Conservation (phyloP, 2,329 filamentous ascomycete genomes). For the Fusarium xylarioides region DNA sequence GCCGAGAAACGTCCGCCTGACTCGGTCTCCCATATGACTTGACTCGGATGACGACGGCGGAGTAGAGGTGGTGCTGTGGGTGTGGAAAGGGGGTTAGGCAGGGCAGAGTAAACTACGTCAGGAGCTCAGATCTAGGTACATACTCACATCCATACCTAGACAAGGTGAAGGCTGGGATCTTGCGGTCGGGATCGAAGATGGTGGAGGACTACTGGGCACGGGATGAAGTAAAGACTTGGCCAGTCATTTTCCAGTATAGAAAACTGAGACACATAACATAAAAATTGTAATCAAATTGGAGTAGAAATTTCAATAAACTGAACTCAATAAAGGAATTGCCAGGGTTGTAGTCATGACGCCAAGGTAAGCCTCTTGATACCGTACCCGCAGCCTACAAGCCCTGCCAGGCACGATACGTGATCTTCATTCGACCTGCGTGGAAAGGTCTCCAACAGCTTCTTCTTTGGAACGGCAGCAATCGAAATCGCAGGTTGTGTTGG, state of each 20-base stretch:
- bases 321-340: neutral
- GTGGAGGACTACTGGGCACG: constrained; percentile 8
- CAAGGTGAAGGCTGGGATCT: constrained; percentile 20
- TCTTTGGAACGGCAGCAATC: neutral
- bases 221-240: neutral
- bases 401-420: constrained; percentile 10
- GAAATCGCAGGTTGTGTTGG: neutral
- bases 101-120: constrained; percentile 26
- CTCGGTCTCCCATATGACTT: constrained; percentile 42
- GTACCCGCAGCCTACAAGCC: neutral
- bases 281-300: neutral
- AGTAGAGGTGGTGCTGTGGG: constrained; percentile 24
- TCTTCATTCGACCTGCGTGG: neutral
- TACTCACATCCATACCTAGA: constrained; percentile 1
- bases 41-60: constrained; percentile 42
- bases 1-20: constrained; percentile 40
- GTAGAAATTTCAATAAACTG: neutral
- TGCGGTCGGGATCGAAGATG: constrained; percentile 26
- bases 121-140: constrained; percentile 31
- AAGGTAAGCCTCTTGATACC: constrained; percentile 1
- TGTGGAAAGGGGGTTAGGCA: constrained; percentile 19
- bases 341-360: neutral
- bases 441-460: constrained; percentile 8
- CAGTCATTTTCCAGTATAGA: constrained; percentile 1
- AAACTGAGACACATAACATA: neutral